Percentiles rank a stretch among this genome's conserved stretches.
These are phyloP conservation scores for Xylaria acuta DNA, from an alignment of 495 filamentous ascomycete genomes.

Conservation along the genomic window DNA sequence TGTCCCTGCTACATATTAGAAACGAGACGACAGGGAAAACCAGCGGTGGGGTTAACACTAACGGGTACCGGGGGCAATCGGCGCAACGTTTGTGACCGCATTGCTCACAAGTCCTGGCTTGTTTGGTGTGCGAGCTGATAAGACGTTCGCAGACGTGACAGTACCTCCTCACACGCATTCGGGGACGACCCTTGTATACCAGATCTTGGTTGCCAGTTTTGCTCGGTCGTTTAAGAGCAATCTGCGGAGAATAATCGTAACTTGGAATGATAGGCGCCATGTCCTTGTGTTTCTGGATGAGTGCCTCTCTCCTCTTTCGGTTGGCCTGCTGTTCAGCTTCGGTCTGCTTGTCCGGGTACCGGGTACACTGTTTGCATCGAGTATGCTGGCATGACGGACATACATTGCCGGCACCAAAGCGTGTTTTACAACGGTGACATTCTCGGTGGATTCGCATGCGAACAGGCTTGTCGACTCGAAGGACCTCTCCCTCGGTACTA, in stretches of 20 bases:
- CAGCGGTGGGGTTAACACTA: slow-evolving; percentile 45
- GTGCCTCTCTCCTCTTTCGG: slow-evolving; percentile 50
- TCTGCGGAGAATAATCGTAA: slow-evolving; percentile 50
- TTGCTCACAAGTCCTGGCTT: slow-evolving; percentile 67
- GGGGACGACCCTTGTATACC: slow-evolving; percentile 64
- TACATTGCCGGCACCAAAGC: slow-evolving; percentile 71
- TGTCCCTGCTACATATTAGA: slow-evolving; percentile 55
- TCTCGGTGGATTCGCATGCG: slow-evolving; percentile 88
- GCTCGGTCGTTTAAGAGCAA: slow-evolving; percentile 64
- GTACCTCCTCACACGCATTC: slow-evolving; percentile 73
- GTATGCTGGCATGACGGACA: slow-evolving; percentile 77
- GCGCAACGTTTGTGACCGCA: slow-evolving; percentile 83
- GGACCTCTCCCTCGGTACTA: slow-evolving; percentile 60
- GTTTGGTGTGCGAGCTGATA: slow-evolving; percentile 61
- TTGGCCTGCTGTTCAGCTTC: slow-evolving; percentile 57
- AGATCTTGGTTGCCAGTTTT: slow-evolving; percentile 73
- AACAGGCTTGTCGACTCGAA: slow-evolving; percentile 85
- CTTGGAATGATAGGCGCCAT: slow-evolving; percentile 54
- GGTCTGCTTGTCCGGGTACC: slow-evolving; percentile 65
- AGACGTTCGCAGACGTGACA: slow-evolving; percentile 77
- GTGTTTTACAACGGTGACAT: slow-evolving; percentile 78
- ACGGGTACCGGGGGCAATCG: slow-evolving; percentile 82
- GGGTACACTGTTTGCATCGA: slow-evolving; percentile 79
- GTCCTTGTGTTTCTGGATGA: slow-evolving; percentile 57
- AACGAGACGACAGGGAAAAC: not conserved